Percentiles rank a stretch among this genome's conserved stretches.
Conservation (phyloP, 208 protist species). For the Endotrypanum monterogeii region DNA sequence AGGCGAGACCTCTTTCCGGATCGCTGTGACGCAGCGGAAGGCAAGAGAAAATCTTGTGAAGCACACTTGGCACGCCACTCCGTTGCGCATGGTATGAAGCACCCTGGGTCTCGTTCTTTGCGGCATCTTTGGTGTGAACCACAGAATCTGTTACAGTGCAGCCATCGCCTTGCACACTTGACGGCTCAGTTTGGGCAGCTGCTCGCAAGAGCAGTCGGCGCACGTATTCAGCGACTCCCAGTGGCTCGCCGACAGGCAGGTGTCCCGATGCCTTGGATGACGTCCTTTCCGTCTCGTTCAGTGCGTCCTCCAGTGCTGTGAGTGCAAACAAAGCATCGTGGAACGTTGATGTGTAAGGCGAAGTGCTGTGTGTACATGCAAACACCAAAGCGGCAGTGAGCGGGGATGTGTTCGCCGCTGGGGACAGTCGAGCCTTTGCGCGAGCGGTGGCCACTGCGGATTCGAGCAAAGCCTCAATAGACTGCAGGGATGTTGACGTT, state of each 20-base stretch:
- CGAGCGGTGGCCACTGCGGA: constrained; percentile 2
- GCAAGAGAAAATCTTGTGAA: constrained; percentile 26
- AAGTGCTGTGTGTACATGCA: constrained; percentile 28
- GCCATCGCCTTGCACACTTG: background rate
- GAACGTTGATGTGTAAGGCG: constrained; percentile 19
- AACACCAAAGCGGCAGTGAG: constrained; percentile 12
- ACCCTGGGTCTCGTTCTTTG: background rate
- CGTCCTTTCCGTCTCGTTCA: constrained; percentile 1
- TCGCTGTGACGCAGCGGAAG: constrained; percentile 10
- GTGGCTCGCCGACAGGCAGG: background rate
- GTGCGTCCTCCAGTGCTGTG: constrained; percentile 19
- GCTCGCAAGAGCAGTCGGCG: background rate
- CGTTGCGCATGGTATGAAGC: background rate
- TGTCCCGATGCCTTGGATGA: background rate
- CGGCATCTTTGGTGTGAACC: background rate
- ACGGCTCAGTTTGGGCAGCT: background rate
- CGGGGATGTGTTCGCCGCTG: background rate
- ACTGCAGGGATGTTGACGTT: constrained; percentile 7
- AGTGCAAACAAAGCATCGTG: constrained; percentile 27
- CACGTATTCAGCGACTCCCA: constrained; percentile 3
- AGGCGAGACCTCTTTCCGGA: background rate
- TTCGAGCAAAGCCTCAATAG: constrained; percentile 14
- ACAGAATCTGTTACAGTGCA: background rate
- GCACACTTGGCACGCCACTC: background rate
- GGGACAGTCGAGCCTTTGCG: background rate